phyloP scores from a whole-genome alignment of 768 basidiomycete genomes.

The Holtermanniella nyarrowii region DNA sequence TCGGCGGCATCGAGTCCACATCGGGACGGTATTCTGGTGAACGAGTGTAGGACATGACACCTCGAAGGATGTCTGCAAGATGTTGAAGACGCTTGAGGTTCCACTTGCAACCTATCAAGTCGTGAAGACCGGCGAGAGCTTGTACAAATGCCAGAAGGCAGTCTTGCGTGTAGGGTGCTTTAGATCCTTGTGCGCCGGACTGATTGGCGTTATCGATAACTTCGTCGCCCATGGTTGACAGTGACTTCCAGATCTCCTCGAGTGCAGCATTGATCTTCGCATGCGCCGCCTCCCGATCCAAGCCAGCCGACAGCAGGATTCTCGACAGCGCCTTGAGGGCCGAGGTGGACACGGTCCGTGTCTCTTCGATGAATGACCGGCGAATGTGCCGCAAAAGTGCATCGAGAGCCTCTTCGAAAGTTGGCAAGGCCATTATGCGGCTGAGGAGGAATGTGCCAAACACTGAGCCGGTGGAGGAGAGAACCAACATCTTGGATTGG shows the following conservation, averaged over 20 bases:
- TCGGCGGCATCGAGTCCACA: conserved; percentile 55
- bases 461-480: conserved; percentile 73
- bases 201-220: background rate
- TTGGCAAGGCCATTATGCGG: conserved; percentile 62
- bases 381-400: conserved; percentile 64
- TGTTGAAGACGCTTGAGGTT: conserved; percentile 50
- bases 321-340: conserved; percentile 74
- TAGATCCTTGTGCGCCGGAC: background rate
- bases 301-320: conserved; percentile 55
- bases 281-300: conserved; percentile 20
- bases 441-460: conserved; percentile 66
- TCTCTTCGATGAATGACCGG: conserved; percentile 58
- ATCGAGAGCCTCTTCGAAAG: conserved; percentile 63
- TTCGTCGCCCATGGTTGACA: conserved; percentile 55
- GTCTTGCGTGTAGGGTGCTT: conserved; percentile 64
- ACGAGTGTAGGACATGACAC: conserved; percentile 58
- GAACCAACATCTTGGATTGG: conserved; percentile 74
- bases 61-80: conserved; percentile 70
- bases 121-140: conserved; percentile 51
- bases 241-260: conserved; percentile 58
- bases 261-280: conserved; percentile 31
- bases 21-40: conserved; percentile 85
- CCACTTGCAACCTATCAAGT: conserved; percentile 56
- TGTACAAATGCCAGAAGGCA: conserved; percentile 72
- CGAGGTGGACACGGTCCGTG: conserved; percentile 63